These are phyloP conservation scores for Spencermartinsiella europaea DNA, from an alignment of 805 yeast genomes.

Conservation along the genomic window DNA sequence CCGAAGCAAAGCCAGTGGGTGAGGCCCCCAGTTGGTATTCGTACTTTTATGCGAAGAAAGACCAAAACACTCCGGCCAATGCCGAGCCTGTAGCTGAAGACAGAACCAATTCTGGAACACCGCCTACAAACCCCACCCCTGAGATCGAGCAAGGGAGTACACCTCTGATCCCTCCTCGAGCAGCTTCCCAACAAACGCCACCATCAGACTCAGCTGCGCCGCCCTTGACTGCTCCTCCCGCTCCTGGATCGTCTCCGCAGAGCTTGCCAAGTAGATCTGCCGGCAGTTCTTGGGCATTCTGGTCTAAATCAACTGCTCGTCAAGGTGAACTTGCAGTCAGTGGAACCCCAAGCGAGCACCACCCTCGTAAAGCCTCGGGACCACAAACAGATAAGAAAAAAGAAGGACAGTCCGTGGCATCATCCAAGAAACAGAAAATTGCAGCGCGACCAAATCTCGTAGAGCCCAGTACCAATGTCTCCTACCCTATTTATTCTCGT, in stretches of 20 bases:
- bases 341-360: conserved; percentile 28
- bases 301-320: conserved; percentile 22
- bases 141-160: background rate
- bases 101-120: background rate
- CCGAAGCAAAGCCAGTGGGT: background rate
- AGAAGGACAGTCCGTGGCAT: conserved; percentile 10
- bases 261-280: conserved; percentile 3
- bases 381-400: conserved; percentile 5
- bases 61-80: background rate
- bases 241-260: conserved; percentile 1
- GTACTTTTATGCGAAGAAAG: conserved; percentile 5
- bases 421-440: conserved; percentile 9
- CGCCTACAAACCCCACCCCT: background rate
- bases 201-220: background rate
- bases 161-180: background rate
- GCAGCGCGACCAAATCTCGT: conserved; percentile 24
- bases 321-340: conserved; percentile 29
- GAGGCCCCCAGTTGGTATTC: conserved; percentile 7
- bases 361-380: conserved; percentile 25
- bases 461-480: conserved; percentile 24
- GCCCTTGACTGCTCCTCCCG: conserved; percentile 2
- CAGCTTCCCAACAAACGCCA: background rate
- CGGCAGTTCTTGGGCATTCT: conserved; percentile 32
- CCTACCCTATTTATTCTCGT: conserved; percentile 24
- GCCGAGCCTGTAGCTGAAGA: background rate